These are phyloP conservation scores for Pichia cactophila DNA, from an alignment of 1,139 yeast species.

Conservation along the genomic window DNA sequence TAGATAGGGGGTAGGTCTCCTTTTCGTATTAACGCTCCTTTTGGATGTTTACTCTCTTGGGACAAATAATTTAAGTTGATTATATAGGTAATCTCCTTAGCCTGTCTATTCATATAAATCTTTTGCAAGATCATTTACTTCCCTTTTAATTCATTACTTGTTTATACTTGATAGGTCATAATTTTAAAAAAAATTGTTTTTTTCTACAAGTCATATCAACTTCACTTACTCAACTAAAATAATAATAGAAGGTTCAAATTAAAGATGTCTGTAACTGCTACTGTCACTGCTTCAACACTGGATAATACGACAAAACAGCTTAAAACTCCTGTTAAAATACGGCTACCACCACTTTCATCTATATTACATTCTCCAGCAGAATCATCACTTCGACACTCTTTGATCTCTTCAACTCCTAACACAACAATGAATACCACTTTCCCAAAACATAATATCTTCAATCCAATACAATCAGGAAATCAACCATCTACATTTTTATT, in stretches of 20 bases:
- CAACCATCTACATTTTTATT: neutral
- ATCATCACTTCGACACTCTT: conserved; percentile 6
- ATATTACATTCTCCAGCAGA: conserved; percentile 12
- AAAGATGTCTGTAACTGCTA: neutral
- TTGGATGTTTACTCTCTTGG: conserved; percentile 1
- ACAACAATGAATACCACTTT: conserved; percentile 20
- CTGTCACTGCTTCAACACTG: neutral
- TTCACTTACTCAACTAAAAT: too few species aligned
- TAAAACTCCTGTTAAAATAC: conserved; percentile 2
- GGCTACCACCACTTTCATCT: conserved; percentile 16
- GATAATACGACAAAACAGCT: neutral
- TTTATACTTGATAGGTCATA: too few species aligned
- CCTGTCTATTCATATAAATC: neutral
- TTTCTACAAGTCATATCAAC: too few species aligned
- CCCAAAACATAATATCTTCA: conserved; percentile 15
- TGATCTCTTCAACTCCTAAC: conserved; percentile 8
- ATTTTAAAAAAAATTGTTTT: too few species aligned
- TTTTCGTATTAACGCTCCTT: neutral
- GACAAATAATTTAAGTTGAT: neutral
- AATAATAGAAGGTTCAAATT: neutral
- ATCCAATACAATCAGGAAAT: neutral
- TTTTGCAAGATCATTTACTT: neutral
- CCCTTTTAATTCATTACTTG: too few species aligned
- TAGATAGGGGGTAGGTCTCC: neutral
- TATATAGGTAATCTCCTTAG: neutral